These are phyloP conservation scores for Acer negundo DNA, from an alignment of 345 rosid species.

Conservation along the genomic window DNA sequence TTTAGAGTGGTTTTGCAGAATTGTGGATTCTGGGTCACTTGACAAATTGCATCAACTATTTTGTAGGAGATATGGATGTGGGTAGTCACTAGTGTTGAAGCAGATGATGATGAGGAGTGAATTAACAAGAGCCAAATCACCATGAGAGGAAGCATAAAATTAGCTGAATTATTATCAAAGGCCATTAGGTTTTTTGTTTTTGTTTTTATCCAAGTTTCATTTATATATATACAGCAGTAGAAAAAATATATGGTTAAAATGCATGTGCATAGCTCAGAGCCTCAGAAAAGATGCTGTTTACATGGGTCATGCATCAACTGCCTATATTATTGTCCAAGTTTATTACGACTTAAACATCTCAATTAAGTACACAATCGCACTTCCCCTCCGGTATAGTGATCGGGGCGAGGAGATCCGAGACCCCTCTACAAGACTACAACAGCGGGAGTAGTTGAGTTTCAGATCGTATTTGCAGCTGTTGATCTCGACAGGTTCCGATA, in stretches of 20 bases:
- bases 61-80: neutral
- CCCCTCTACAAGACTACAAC: no score
- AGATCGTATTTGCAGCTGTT: no score
- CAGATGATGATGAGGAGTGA: neutral
- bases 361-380: no score
- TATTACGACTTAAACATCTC: neutral
- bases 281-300: neutral
- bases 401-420: no score
- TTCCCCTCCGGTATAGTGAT: no score
- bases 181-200: no score
- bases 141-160: neutral
- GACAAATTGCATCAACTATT: neutral
- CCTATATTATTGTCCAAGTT: neutral
- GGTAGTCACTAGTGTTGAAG: neutral
- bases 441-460: no score
- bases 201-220: no score
- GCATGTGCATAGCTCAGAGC: neutral
- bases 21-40: neutral
- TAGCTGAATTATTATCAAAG: no score
- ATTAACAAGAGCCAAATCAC: neutral
- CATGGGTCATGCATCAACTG: constrained; percentile 1
- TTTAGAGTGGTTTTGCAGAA: neutral
- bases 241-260: no score
- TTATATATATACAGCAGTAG: neutral
- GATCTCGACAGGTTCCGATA: no score